Base-by-base conservation (phyloP, 2,329 filamentous ascomycete species). In the Colletotrichum scovillei region DNA sequence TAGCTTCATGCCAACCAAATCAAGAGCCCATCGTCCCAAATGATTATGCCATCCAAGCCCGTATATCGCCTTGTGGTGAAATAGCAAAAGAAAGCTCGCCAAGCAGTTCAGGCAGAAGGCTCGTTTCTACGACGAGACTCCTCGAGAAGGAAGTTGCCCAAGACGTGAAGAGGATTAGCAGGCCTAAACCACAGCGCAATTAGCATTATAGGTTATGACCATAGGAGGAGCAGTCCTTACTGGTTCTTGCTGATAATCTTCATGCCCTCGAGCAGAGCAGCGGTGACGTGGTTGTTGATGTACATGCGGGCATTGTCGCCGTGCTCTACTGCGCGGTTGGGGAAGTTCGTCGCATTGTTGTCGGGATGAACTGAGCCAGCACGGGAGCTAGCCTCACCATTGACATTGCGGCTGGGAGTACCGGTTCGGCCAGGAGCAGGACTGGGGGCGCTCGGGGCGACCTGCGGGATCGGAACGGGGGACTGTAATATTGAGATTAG, bases 71-170 rank as follows among this genome's bases (percentile, higher is more conserved):
- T 38, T 49, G 22, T 38, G 14, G 28, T 22, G 30, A 12, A 19
- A 22, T 24, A 28, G 28, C n/a, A 65, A 9, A n/a, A 38, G 52
- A 24, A n/a, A 22, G 26, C 24, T n/a, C 22, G 11, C 7, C 14
- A 14, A 14, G n/a, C 11, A 19, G 4, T 57, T 64, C 22, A 58
- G 35, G 57, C 16, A 30, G 58, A 56, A 16, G 56, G 49, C 57
- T 73, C 70, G 63, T 62, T 49, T 22, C 66, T 38, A 14, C 60
- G 56, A 12, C 65, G 59, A 5, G 92, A 93, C 68, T 88, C 90
- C 79, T 93, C 88, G 65, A 95, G 83, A 5, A 95, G 82, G 79
- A 89, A 95, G 80, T 95, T 92, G 58, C 93, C 93, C 4, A 95
- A 82, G 9, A 91, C 88, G 60, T 91, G 89, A 19, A 95, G 82